These are phyloP conservation scores for Myxozyma mucilagina DNA, from an alignment of 805 yeast species.

Conservation along the genomic window DNA sequence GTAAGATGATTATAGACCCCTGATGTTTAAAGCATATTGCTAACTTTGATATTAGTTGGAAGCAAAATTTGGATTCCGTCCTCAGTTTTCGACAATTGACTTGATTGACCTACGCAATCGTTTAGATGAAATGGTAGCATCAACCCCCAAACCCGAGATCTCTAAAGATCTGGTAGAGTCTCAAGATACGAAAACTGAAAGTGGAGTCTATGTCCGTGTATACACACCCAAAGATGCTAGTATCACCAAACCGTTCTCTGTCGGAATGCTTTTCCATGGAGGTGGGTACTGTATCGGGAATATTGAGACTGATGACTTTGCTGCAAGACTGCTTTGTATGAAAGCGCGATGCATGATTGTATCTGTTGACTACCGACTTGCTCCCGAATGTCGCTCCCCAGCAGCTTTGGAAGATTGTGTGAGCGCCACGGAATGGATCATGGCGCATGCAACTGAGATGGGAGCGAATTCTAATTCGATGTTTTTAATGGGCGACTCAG, in stretches of 20 bases:
- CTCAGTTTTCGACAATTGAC: neutral
- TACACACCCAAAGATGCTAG: neutral
- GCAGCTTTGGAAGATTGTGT: conserved; percentile 47
- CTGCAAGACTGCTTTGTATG: conserved; percentile 46
- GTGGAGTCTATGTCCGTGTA: neutral
- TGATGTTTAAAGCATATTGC: neutral
- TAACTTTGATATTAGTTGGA: neutral
- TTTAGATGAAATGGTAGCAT: neutral
- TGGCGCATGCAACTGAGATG: neutral
- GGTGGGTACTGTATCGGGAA: conserved; percentile 51
- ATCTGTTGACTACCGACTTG: conserved; percentile 52
- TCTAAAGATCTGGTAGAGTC: neutral
- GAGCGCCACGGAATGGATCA: neutral
- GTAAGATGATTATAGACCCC: neutral
- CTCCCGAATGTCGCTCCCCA: conserved; percentile 54
- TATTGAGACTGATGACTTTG: conserved; percentile 46
- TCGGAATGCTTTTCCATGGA: conserved; percentile 41
- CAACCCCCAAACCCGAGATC: neutral
- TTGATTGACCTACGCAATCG: neutral
- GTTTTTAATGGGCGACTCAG: neutral
- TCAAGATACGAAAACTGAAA: neutral
- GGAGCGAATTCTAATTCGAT: neutral
- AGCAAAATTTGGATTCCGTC: neutral
- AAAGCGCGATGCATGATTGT: conserved; percentile 45
- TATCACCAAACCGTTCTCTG: neutral